Evolutionary conservation across 177 flowering plant species (phyloP), one percentile per base, ranked within the genome.

Genomic region (Vitis hybrid): DNA sequence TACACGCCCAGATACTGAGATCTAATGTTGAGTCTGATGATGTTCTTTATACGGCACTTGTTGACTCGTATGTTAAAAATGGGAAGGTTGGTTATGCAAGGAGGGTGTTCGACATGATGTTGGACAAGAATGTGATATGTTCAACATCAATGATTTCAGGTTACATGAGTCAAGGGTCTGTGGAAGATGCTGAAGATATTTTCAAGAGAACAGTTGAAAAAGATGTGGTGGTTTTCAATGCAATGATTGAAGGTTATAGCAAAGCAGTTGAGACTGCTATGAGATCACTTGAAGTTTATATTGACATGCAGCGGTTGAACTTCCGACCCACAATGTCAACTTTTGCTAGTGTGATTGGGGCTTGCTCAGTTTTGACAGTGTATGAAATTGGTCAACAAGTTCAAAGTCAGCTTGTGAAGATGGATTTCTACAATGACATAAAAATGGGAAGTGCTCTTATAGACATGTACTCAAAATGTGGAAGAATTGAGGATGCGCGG

Each of bases 171-270:
- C 75, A 65, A 52, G 99, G 96, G 1, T 67, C 52, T 57, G 62
- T 90, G 2, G 80, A 70, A 49, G 86, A 84, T 52, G 99, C 97
- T 55, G 97, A 93, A 56, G 85, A 82, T 40, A 78, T 95, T 13
- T 95, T 91, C 60, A 46, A 15, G 27, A 85, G 70, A 69, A 85
- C 85, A 2, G 18, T 49, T 60, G 88, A 78, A 32, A 91, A 90
- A 71, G 99, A 95, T 75, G 72, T 81, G 0, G 97, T 95, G 68
- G 97, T 85, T 46, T 93, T 81, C 55, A 93, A 95, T 82, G 98
- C 99, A 2, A 91, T 95, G 98, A 90, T 95, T 59, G 97, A 95
- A 79, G 99, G 98, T 24, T 95, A 86, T 71, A 93, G 99, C 71
- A 91, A 82, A 71, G 79, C 81, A 1, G 56, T 75, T 56, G 90